Conservation (phyloP, 345 rosid species). For the Odontarrhena argentea region DNA sequence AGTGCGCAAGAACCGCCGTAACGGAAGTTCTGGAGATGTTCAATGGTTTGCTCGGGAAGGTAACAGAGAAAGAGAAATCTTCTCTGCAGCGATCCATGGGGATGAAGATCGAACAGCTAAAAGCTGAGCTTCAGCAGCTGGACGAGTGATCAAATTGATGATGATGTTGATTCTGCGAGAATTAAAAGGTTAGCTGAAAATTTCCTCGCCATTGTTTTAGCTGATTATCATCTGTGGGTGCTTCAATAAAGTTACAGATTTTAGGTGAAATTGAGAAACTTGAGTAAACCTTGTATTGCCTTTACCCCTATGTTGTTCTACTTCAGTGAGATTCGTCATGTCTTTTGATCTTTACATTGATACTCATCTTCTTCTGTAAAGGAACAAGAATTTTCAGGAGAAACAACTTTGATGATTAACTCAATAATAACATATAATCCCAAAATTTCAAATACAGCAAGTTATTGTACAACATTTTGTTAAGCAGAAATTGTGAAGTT, state of each 20-base stretch:
- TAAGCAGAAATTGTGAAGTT: neutral
- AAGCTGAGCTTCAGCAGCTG: constrained; percentile 84
- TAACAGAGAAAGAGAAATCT: constrained; percentile 61
- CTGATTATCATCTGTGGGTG: constrained; percentile 2
- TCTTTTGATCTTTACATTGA: constrained; percentile 24
- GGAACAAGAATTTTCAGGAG: neutral
- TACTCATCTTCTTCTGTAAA: neutral
- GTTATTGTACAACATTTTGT: constrained; percentile 23
- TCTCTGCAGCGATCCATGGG: constrained; percentile 91
- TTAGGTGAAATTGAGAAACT: neutral
- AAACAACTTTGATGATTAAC: constrained; percentile 20
- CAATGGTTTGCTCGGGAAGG: constrained; percentile 56
- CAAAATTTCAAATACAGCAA: constrained; percentile 23
- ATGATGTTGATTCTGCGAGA: neutral
- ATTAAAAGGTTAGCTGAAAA: constrained; percentile 27
- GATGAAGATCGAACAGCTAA: constrained; percentile 91
- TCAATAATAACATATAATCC: constrained; percentile 19
- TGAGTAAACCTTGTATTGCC: constrained; percentile 6
- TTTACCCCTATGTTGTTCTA: neutral
- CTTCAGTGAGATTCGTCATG: neutral
- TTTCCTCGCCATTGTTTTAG: constrained; percentile 10
- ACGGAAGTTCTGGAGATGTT: constrained; percentile 70
- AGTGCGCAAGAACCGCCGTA: constrained; percentile 79
- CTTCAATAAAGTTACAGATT: constrained; percentile 21
- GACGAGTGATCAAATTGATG: constrained; percentile 53